phyloP scores from a whole-genome alignment of 805 yeast species.

The Myxozyma kluyveri region DNA sequence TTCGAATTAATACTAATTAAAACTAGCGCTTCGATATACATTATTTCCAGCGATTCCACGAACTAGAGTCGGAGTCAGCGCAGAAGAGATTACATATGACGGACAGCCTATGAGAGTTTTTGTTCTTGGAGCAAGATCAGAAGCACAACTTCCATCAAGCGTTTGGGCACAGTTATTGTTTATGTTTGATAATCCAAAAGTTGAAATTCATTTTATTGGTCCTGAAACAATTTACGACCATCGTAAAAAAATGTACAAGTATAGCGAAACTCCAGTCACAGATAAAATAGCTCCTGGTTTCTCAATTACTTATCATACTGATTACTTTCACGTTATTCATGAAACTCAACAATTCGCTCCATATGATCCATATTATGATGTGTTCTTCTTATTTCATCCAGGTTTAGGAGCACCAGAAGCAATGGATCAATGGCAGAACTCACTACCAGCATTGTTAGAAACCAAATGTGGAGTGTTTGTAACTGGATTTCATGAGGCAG shows the following conservation, averaged over 20 bases:
- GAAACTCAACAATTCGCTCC: constrained; percentile 95
- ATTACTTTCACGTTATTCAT: constrained; percentile 86
- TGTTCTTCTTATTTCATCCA: constrained; percentile 92
- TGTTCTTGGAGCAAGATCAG: constrained; percentile 87
- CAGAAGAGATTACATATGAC: constrained; percentile 53
- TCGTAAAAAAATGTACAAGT: constrained; percentile 58
- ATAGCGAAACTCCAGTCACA: constrained; percentile 51
- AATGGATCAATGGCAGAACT: constrained; percentile 75
- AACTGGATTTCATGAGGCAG: constrained; percentile 82
- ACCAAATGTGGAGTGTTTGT: constrained; percentile 90
- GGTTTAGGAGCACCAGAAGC: constrained; percentile 83
- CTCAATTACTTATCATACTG: constrained; percentile 77
- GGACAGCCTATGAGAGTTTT: constrained; percentile 89
- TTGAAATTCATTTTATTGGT: constrained; percentile 90
- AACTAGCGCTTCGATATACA: constrained; percentile 75
- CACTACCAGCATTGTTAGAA: constrained; percentile 82
- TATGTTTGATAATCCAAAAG: constrained; percentile 74
- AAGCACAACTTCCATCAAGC: constrained; percentile 87
- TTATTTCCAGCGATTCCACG: constrained; percentile 62
- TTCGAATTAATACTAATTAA: neutral
- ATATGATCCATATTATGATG: constrained; percentile 93
- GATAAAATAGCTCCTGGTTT: constrained; percentile 57
- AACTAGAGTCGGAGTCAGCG: constrained; percentile 10
- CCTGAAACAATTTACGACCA: constrained; percentile 85
- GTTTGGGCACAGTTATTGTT: constrained; percentile 93